Evolutionary conservation across 352 stramenopile species (phyloP), one percentile per base, ranked within the genome.

Genomic region (Globisporangium spinosum): DNA sequence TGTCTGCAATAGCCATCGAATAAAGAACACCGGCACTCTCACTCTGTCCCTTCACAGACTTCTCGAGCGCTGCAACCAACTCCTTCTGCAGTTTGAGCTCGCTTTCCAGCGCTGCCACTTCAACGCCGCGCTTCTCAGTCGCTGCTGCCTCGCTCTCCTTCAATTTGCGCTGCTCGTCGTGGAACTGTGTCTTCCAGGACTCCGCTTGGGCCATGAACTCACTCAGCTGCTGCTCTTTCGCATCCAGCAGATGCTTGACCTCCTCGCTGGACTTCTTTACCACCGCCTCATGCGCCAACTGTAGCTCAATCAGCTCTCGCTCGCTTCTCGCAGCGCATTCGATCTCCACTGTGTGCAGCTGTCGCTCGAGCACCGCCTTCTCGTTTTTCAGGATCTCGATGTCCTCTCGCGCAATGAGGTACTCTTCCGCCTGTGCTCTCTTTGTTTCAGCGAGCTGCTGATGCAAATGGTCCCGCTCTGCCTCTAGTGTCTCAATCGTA

Each of bases 171-270:
- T 71, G 69, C 45, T 78, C 61, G 49, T 73, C 61, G 5, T 84
- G 65, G 47, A 83, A 63, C 61, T 83, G 69, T 20, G 80, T 75
- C 20, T 71, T 73, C 40, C 65, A 72, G 27, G 56, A 53, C 43
- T 69, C 65, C 8, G 71, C 74, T 34, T 75, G 71, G 20, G 70
- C 38, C 49, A 75, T 75, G 53, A 91, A 74, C 4, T 69, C 59
- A 20, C 65, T 65, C 27, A 86, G 76, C 56, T 87, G 73, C 43
- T 82, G 70, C 51, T 89, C 77, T 10, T 77, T 80, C 9, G 77
- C 71, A 4, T 65, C 63, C 22, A 89, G 62, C 25, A 82, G 40
- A 13, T 78, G 67, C 65, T 82, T 73, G 66, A 90, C 76, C 27
- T 79, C 73, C 27, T 82, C 75, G 58, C 80, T 77, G 32, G 78